A percentile compares a stretch with the other conserved stretches of the same genome.
phyloP scores from a whole-genome alignment of 345 rosid genomes.

The Luvunga scandens region DNA sequence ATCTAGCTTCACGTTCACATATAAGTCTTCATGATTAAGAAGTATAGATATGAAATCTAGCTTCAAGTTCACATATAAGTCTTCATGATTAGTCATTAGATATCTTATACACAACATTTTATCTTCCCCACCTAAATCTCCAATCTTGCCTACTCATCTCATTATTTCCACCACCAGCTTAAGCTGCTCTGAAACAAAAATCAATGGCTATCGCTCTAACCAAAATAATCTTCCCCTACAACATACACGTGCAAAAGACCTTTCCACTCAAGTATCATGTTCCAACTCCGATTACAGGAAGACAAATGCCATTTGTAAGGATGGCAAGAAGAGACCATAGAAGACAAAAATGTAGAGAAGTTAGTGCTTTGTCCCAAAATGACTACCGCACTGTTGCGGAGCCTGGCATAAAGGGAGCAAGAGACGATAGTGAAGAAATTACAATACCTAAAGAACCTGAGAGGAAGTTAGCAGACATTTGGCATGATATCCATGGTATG shows the following conservation, averaged over 20 bases:
- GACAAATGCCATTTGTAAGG: background rate
- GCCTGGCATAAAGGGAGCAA: background rate
- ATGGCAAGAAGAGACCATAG: background rate
- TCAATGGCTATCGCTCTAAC: background rate
- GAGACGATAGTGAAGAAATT: constrained; percentile 1
- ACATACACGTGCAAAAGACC: background rate
- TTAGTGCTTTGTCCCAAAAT: background rate
- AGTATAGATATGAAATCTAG: background rate
- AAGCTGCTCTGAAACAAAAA: background rate
- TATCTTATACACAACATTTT: background rate
- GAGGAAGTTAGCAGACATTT: constrained; percentile 11
- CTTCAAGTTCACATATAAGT: background rate
- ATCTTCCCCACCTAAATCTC: background rate
- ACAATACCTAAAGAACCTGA: background rate
- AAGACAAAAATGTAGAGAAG: background rate
- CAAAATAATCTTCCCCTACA: constrained; percentile 2
- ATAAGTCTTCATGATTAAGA: background rate
- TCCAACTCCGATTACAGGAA: background rate
- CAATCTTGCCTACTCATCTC: background rate
- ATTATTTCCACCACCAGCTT: background rate
- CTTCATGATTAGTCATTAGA: background rate
- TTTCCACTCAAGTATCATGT: background rate
- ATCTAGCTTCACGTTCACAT: background rate
- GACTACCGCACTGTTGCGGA: background rate
- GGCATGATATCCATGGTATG: constrained; percentile 5